phyloP scores from a whole-genome alignment of 148 eudicot genomes.

The Hydrangea macrophylla region DNA sequence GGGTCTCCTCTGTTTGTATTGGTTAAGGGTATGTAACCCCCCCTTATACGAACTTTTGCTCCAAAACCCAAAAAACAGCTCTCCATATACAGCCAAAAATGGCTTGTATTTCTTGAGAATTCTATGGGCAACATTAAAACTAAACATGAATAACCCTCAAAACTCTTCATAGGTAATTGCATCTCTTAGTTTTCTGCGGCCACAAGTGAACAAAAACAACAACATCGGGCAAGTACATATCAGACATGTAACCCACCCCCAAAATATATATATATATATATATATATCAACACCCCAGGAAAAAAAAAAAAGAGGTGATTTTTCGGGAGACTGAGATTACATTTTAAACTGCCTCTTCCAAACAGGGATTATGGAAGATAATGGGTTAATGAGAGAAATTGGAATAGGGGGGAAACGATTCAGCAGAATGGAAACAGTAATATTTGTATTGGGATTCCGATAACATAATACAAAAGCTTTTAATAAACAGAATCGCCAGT shows the following conservation, averaged over 20 bases:
- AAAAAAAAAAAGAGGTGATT: not conserved
- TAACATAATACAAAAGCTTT: not conserved
- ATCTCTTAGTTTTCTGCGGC: not conserved
- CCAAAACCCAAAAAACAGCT: not conserved
- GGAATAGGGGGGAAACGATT: not conserved
- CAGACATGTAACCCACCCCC: not conserved
- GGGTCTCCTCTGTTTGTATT: conserved; percentile 19
- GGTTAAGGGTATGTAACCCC: conserved; percentile 21
- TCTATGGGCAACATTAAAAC: conserved; percentile 16
- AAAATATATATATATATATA: no score
- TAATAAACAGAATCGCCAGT: not conserved
- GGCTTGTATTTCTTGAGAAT: conserved; percentile 10
- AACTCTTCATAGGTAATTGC: not conserved
- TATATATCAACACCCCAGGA: not conserved
- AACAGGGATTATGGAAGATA: not conserved
- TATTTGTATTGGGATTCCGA: not conserved
- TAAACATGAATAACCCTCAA: conserved; percentile 34
- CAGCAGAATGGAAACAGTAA: not conserved
- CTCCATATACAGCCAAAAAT: not conserved
- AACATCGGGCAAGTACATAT: not conserved
- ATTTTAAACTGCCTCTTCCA: not conserved
- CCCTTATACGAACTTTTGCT: conserved; percentile 18
- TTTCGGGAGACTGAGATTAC: not conserved
- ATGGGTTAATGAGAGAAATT: not conserved
- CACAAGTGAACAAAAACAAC: not conserved